Percentiles rank a stretch among this genome's conserved stretches.
These are phyloP conservation scores for Lentinula guzmanii DNA, from an alignment of 768 basidiomycete genomes.

Conservation along the genomic window DNA sequence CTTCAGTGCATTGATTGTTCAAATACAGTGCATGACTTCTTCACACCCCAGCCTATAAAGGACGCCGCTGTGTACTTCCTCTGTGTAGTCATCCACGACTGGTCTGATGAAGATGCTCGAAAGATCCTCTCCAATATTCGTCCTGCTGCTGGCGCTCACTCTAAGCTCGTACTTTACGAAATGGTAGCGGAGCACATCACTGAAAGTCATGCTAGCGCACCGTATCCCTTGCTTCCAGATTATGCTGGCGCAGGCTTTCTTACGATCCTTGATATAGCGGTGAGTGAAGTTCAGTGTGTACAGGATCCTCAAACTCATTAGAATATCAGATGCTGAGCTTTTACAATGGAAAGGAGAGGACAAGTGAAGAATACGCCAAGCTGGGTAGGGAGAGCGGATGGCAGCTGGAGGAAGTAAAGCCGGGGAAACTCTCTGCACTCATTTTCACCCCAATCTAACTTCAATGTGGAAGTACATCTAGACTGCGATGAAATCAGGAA, in stretches of 20 bases:
- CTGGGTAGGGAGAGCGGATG: not conserved
- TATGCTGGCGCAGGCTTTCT: no score
- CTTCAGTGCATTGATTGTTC: not conserved
- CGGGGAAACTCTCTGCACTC: not conserved
- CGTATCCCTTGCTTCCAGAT: not conserved
- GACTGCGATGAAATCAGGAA: no score
- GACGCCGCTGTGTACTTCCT: constrained; percentile 21
- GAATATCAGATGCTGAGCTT: not conserved
- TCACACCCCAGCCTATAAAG: constrained; percentile 21
- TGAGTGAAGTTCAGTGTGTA: no score
- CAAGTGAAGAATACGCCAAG: not conserved
- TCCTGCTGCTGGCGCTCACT: constrained; percentile 14
- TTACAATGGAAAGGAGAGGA: not conserved
- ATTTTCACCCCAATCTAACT: not conserved
- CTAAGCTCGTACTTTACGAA: constrained; percentile 23
- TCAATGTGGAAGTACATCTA: no score
- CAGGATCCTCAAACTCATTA: no score
- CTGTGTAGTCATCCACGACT: constrained; percentile 27
- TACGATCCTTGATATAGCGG: no score
- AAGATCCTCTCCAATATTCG: constrained; percentile 20
- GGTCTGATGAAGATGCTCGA: constrained; percentile 15
- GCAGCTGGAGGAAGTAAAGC: not conserved
- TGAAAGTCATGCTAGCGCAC: not conserved
- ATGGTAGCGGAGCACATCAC: not conserved
- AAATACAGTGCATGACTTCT: constrained; percentile 23